phyloP scores from a whole-genome alignment of 495 filamentous ascomycete genomes.

The Aspergillus diversus region DNA sequence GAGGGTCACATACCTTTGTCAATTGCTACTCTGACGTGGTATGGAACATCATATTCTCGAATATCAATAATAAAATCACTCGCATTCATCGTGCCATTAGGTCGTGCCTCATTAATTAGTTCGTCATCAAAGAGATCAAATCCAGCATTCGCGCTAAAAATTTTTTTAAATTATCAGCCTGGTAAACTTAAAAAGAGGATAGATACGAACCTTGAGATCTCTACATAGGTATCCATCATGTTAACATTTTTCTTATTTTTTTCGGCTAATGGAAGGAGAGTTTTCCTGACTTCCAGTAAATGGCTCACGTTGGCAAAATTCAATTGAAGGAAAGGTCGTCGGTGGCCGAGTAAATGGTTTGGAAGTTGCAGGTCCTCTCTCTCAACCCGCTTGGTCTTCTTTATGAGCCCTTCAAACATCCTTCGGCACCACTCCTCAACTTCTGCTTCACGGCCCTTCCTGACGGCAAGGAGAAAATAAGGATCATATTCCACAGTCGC shows the following conservation, averaged over 20 bases:
- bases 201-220: slow-evolving; percentile 78
- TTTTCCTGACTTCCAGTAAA: slow-evolving; percentile 77
- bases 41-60: slow-evolving; percentile 98
- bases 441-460: slow-evolving; percentile 84
- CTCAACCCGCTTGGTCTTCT: slow-evolving; percentile 72
- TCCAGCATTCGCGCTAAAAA: slow-evolving; percentile 72
- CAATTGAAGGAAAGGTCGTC: slow-evolving; percentile 81
- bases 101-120: slow-evolving; percentile 81
- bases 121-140: slow-evolving; percentile 97
- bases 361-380: slow-evolving; percentile 96
- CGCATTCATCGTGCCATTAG: slow-evolving; percentile 80
- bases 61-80: slow-evolving; percentile 99
- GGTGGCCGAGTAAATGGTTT: slow-evolving; percentile 92
- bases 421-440: slow-evolving; percentile 95
- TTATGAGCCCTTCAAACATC: slow-evolving; percentile 82
- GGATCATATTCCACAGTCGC: slow-evolving; percentile 95
- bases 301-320: slow-evolving; percentile 86
- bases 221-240: slow-evolving; percentile 97
- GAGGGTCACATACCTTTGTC: slow-evolving; percentile 69
- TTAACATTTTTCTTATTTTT: slow-evolving; percentile 94
- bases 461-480: slow-evolving; percentile 91
- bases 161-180: not conserved
- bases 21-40: slow-evolving; percentile 98
- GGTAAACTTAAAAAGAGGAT: not conserved
- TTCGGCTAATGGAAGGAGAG: slow-evolving; percentile 88